Conservation (phyloP, 768 basidiomycete genomes). For the Hygrocybe coccinea region DNA sequence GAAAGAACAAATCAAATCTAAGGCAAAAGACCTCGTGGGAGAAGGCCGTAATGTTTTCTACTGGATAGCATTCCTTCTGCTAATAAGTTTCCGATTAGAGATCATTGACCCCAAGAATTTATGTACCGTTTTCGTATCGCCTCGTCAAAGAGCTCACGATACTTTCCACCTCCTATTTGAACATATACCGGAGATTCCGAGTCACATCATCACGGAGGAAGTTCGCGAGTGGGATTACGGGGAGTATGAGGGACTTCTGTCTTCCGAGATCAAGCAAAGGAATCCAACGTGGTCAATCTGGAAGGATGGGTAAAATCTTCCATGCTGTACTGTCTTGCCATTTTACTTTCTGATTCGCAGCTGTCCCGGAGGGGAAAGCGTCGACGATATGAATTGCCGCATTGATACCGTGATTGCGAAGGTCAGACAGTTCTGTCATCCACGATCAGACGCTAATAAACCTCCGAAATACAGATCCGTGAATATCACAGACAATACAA, state of each 20-base stretch:
- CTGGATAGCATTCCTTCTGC: background rate
- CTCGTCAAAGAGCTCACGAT: conserved; percentile 77
- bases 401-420: conserved; percentile 73
- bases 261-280: conserved; percentile 69
- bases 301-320: conserved; percentile 61
- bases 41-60: conserved; percentile 56
- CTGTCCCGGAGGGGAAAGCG: conserved; percentile 85
- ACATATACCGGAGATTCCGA: conserved; percentile 36
- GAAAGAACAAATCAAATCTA: conserved; percentile 60
- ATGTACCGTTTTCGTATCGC: conserved; percentile 73
- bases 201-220: conserved; percentile 58
- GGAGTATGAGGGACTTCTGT: conserved; percentile 77
- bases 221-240: conserved; percentile 89
- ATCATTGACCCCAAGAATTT: conserved; percentile 77
- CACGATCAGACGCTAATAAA: background rate
- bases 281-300: conserved; percentile 74
- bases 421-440: conserved; percentile 35
- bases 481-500: conserved; percentile 67
- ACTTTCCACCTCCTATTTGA: conserved; percentile 82
- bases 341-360: conserved; percentile 33
- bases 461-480: conserved; percentile 46
- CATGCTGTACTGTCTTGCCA: background rate
- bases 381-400: conserved; percentile 69
- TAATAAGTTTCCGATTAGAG: conserved; percentile 36
- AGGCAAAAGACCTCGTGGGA: conserved; percentile 67